Conservation (phyloP, 352 stramenopile genomes). For the Phytophthora brassicae region DNA sequence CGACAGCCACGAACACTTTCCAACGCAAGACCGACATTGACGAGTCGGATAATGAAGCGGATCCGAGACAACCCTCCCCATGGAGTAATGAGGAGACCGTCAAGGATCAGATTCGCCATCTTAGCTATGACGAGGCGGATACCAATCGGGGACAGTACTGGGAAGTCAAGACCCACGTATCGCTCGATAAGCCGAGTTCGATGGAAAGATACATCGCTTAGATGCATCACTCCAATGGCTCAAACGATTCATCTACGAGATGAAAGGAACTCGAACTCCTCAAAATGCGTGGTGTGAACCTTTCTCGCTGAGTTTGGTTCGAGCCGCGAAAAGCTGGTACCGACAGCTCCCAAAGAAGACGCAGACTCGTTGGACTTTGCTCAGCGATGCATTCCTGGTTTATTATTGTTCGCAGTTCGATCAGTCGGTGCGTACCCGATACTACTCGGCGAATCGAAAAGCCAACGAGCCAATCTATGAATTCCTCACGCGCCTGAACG, state of each 20-base stretch:
- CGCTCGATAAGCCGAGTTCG: neutral
- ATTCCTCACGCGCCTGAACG: slow-evolving; percentile 12
- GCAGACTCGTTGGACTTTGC: neutral
- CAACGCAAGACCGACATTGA: too few species aligned
- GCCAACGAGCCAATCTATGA: neutral
- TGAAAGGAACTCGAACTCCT: slow-evolving; percentile 6
- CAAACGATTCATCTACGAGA: slow-evolving; percentile 17
- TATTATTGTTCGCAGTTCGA: too few species aligned
- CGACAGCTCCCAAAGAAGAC: neutral
- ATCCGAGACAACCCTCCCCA: too few species aligned
- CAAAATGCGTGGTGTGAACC: slow-evolving; percentile 10
- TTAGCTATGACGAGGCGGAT: neutral
- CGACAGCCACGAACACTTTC: too few species aligned
- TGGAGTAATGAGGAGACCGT: too few species aligned
- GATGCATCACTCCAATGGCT: slow-evolving; percentile 4
- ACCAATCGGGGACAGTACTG: neutral
- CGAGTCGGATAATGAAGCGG: too few species aligned
- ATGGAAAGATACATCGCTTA: neutral
- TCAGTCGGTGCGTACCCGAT: neutral
- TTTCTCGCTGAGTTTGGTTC: neutral
- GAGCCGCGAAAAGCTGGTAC: neutral
- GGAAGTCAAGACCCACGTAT: neutral
- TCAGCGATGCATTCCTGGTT: neutral
- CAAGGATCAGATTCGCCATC: too few species aligned
- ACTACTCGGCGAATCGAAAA: neutral